Evolutionary conservation across 768 basidiomycete species (phyloP), one percentile per base, ranked within the genome.

Genomic region (Pleurotus giganteus): DNA sequence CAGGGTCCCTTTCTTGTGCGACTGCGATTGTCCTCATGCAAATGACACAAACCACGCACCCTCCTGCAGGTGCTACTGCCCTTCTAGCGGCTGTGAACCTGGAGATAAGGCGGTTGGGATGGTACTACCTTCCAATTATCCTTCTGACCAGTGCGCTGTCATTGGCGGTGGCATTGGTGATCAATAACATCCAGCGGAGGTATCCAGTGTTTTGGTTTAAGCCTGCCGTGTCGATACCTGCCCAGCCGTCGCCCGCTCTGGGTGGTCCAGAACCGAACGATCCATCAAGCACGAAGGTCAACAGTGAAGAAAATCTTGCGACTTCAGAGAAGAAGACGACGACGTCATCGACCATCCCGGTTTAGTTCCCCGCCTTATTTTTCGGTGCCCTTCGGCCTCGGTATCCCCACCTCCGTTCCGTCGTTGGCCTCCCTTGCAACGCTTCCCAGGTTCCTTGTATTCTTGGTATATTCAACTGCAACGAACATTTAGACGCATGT

Each of bases 51-150:
- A 83, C 77, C 5, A 74, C 73, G 9, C 82, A 83, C 60, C 82
- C 82, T 3, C 82, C 82, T 19, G 81, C 79, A 51, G 83, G 81
- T 55, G 82, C 79, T 15, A 82, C 80, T 1, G 80, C 81, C 19
- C 68, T 83, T 32, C 66, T 82, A 6, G 74, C 80, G n/a, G 72
- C 75, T 2, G 63, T 78, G 26, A 75, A 73, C 60, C 56, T 67
- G 11, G 69, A 77, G 12, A 63, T 79, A 13, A 63, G 76, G n/a
- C 57, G 64, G n/a, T 61, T 82, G 44, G 76, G 75, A 9, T 82
- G 80, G 81, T 77, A 80, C 59, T 77, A 79, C 55, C 67, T 84
- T 9, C 79, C 79, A 12, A 72, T 82, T 42, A 62, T 82, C 43
- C 69, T 84, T 11, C 70, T 84, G 5, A 73, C 76, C 3, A 78